Base-by-base conservation (phyloP, 164 flowering plant genomes). In the Piper longum region DNA sequence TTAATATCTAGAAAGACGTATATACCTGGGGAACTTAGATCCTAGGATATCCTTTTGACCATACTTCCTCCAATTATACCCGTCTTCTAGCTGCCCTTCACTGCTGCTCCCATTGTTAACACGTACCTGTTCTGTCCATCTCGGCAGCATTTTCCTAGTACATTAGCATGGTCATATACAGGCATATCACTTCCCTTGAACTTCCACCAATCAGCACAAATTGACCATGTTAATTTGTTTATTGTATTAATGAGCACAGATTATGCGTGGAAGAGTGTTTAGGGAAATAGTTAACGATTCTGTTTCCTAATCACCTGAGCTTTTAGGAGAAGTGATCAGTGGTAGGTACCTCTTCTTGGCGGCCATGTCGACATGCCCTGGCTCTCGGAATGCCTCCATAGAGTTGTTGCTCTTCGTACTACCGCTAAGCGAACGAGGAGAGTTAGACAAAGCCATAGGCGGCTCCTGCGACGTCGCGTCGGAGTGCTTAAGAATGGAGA, bases 41-140 rank as follows among this genome's bases (percentile, higher is more conserved):
- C 91, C 93, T 7, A 91, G 81, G 62, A 93, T 93, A 72, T 87
- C 98, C 71, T 93, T 93, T 74, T 93, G 97, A 3, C 98, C 98
- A 72, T 93, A 93, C 60, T 93, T 93, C 74, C 98, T 86, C 98
- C 98, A 93, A 66, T 84, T 85, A 44, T 79, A 80, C 7, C 96
- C 91, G 69, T 95, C 99, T 11, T 86, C 96, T 40, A 70, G 72
- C 6, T 89, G 83, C 43, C 87, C 91, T 71, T 95, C 90, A 5
- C 82, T 55, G 75, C 67, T 26, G 36, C 36, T 26, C 36, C 36
- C 36, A 26, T 26, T 26, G 36, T 2, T 55, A 19, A 83, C 70
- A 14, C 66, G 69, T 0, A 83, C 77, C 64, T 73, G 75, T 40
- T 73, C 61, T 2, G 83, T 76, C 86, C 86, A 78, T 52, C 70